Evolutionary conservation across 805 yeast species (phyloP).

Genomic region (Wickerhamiella bombiphila): DNA sequence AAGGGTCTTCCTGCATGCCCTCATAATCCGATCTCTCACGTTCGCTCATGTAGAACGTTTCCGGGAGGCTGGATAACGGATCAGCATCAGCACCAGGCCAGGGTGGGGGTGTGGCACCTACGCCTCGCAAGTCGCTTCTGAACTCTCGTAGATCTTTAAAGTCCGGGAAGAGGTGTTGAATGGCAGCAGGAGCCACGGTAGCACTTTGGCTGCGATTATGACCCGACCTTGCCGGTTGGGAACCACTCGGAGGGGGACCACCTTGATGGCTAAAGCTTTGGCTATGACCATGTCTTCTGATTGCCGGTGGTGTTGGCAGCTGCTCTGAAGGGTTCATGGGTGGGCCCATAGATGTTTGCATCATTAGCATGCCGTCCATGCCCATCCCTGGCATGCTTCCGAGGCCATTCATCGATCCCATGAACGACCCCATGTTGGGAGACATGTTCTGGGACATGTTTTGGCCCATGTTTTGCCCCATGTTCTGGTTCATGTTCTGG

Average conservation of each 20-base stretch:
- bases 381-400: no score
- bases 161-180: neutral
- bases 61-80: neutral
- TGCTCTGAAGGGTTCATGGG: no score
- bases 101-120: neutral
- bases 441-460: no score
- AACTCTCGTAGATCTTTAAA: neutral
- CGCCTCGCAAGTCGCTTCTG: neutral
- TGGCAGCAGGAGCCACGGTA: neutral
- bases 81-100: neutral
- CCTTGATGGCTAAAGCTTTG: neutral
- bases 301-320: no score
- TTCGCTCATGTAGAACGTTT: slow-evolving; percentile 2
- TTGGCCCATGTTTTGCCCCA: no score
- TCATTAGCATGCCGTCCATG: no score
- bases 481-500: neutral
- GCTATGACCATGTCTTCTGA: neutral
- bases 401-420: no score
- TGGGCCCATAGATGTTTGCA: no score
- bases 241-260: neutral
- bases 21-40: neutral
- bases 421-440: no score
- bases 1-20: neutral
- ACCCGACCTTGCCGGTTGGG: no score
- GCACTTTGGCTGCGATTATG: neutral